A percentile compares a stretch with the other conserved stretches of the same genome.
phyloP scores from a whole-genome alignment of 179 eudicot species.

The Sideroxylon spinosum region DNA sequence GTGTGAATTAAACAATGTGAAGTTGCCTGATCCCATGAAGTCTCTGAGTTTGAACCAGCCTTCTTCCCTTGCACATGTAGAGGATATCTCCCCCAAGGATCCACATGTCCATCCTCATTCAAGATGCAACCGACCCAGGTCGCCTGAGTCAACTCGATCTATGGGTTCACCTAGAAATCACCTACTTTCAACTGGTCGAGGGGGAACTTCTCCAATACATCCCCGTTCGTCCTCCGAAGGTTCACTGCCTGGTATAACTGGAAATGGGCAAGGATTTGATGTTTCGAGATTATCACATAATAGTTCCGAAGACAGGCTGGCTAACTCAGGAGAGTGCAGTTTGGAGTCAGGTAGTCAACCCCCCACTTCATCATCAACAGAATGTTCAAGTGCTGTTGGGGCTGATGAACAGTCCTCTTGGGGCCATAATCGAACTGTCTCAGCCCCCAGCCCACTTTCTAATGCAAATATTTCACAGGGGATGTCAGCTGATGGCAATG shows the following conservation, averaged over 20 bases:
- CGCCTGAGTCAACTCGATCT: conserved; percentile 45
- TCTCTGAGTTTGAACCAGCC: conserved; percentile 48
- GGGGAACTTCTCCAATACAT: conserved; percentile 35
- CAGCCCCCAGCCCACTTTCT: conserved; percentile 39
- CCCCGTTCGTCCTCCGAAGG: conserved; percentile 43
- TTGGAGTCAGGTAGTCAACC: conserved; percentile 39
- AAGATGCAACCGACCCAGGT: conserved; percentile 43
- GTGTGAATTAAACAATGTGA: conserved; percentile 81
- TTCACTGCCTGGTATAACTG: conserved; percentile 29
- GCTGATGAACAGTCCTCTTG: conserved; percentile 38
- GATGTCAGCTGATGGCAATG: conserved; percentile 45
- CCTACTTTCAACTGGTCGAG: conserved; percentile 23
- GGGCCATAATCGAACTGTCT: conserved; percentile 43
- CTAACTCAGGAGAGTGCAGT: conserved; percentile 38
- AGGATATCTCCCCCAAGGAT: conserved; percentile 35
- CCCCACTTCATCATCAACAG: conserved; percentile 44
- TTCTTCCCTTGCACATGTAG: conserved; percentile 32
- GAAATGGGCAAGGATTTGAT: conserved; percentile 26
- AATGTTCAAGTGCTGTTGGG: conserved; percentile 27
- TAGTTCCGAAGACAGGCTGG: conserved; percentile 30
- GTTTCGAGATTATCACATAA: conserved; percentile 20
- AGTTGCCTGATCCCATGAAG: conserved; percentile 78
- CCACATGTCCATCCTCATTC: conserved; percentile 29
- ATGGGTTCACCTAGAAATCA: conserved; percentile 27
- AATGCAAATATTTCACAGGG: conserved; percentile 45